Evolutionary conservation across 129 eudicot genomes (phyloP).

Genomic region (Oenanthe sinensis): DNA sequence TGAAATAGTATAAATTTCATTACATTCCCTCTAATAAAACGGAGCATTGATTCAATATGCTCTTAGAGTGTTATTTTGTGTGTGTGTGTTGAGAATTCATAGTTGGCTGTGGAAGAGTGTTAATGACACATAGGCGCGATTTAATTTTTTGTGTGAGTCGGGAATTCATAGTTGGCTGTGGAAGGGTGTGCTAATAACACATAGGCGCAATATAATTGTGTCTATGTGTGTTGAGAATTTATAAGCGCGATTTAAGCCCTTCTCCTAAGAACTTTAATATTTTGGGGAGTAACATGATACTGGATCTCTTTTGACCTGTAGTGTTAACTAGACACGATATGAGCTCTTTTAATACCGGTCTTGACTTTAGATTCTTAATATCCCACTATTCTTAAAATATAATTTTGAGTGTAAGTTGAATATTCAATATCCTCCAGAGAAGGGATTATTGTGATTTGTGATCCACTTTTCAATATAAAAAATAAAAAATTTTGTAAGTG

Average conservation of each 20-base stretch:
- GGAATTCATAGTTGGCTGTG: no score
- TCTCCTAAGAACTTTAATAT: neutral
- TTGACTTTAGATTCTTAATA: neutral
- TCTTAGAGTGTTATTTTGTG: neutral
- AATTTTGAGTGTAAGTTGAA: neutral
- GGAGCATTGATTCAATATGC: neutral
- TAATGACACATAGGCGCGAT: no score
- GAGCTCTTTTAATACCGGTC: neutral
- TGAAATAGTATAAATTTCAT: neutral
- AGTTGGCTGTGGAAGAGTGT: neutral
- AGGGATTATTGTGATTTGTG: neutral
- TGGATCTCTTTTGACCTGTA: neutral
- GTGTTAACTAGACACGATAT: neutral
- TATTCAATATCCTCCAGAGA: neutral
- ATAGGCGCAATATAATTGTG: no score
- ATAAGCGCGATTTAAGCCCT: neutral
- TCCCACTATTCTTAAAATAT: neutral
- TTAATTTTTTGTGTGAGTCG: no score
- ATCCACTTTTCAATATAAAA: neutral
- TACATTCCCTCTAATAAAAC: neutral
- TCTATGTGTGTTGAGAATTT: no score
- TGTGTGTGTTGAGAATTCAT: neutral
- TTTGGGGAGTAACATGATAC: neutral
- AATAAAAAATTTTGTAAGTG: neutral
- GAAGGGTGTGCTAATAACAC: no score